Base-by-base conservation (phyloP, 2,329 filamentous ascomycete genomes). In the Fusarium sp. region DNA sequence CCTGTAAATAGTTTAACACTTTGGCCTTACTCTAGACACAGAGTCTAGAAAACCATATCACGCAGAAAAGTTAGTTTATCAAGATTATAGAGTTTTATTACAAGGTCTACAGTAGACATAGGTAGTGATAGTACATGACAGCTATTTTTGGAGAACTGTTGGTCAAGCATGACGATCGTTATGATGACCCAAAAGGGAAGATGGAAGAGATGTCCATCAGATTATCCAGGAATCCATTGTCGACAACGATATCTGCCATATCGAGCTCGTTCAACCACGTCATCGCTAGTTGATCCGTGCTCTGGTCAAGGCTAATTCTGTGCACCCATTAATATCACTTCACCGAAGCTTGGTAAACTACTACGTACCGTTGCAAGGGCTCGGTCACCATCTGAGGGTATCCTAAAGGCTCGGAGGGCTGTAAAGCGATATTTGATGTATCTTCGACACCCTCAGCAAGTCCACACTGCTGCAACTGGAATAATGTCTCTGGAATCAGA, bases 331-430 rank as follows among this genome's bases (percentile, higher is more conserved):
- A 55, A 17, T n/a, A 31, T 9, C 12, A 9, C 36, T 4, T 1
- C 0, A 6, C 10, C 1, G 8, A 6, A 14, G 7, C 10, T 41
- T 4, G 7, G 3, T 1, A 42, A 55, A 0, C 2, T 20, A 20
- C 0, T 20, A 24, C 52, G 6, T 44, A 56, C 52, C 52, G 26
- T 5, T 56, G 36, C 8, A 44, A 7, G 8, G 36, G 36, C 6
- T 56, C 52, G 6, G 52, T 31, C 0, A 56, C 26, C 22, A n/a
- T 24, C 15, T 24, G 52, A 1, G 52, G 11, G 6, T 56, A 56
- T 15, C 22, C 39, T 3, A 35, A 4, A 12, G 38, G 6, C 4
- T 45, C 54, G 3, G 52, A 20, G 2, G 52, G 38, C 2, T 56
- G 52, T 3, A 56, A 1, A 2, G 38, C 1, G 3, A 44, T 33